These are phyloP conservation scores for Amauroascus niger DNA, from an alignment of 2,329 filamentous ascomycete species.

Conservation along the genomic window DNA sequence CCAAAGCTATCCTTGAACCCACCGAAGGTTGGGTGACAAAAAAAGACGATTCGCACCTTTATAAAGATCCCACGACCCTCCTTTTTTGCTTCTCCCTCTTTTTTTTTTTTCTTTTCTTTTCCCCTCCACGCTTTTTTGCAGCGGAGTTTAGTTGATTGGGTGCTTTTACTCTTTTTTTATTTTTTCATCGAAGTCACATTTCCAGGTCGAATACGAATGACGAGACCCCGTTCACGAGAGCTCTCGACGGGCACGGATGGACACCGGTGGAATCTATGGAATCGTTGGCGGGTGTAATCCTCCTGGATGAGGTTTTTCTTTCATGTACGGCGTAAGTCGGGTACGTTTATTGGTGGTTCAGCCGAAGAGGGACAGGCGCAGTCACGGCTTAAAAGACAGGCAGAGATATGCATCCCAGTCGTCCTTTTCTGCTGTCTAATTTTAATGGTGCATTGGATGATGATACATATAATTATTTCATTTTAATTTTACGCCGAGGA, in stretches of 20 bases:
- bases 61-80: too few relatives aligned
- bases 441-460: background rate
- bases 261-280: background rate
- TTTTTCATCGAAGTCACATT: background rate
- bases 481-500: too few relatives aligned
- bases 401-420: background rate
- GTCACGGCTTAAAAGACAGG: background rate
- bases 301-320: background rate
- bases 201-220: too few relatives aligned
- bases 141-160: background rate
- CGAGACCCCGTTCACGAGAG: too few relatives aligned
- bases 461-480: background rate
- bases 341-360: background rate
- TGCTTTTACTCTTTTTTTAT: background rate
- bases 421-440: background rate
- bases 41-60: background rate
- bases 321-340: background rate
- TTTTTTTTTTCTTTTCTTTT: too few relatives aligned
- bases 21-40: background rate
- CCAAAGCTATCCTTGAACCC: conserved; percentile 6
- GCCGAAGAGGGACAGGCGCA: background rate
- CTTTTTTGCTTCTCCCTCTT: background rate
- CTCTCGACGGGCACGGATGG: too few relatives aligned
- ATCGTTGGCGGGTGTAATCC: background rate
- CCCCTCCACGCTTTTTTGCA: background rate